Base-by-base conservation (phyloP, 331 rosid genomes). In the Acacia pycnantha region DNA sequence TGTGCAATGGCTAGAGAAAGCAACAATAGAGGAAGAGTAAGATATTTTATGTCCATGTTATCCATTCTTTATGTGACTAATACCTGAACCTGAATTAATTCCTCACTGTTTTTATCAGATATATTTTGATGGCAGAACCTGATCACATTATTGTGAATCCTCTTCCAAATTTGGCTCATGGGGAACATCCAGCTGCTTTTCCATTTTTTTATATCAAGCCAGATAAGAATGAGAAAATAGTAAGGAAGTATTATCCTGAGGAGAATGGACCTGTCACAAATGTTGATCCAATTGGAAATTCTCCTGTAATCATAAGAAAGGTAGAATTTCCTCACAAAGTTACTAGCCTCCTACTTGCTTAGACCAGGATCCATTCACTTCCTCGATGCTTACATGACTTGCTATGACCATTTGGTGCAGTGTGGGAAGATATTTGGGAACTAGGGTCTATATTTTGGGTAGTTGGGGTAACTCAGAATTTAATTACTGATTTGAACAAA, bases 1-100 rank as follows among this genome's bases (percentile, higher is more conserved):
- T 64, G 97, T 91, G 79, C 97, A 91, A 83, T 91, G 97, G 97
- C 87, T 91, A 61, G 87, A 90, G 79, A 91, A 88, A 85, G 88
- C 92, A 46, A 85, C 82, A 27, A 87, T 91, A 76, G 88, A 90
- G 85, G 97, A 90, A 90, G 90, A 91, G 97, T 90, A 85, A 81
- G 92, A 81, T 46, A 74, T 48, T 51, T 81, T 53, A 81, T 50
- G 51, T 61, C 41, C 46, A 37, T 19, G 65, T 58, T 13, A 15
- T 70, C 37, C 41, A 16, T 51, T 13, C 5, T 65, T 40, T 76
- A 16, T 41, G 44, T 82, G 71, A 33, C 8, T 46, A 43, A 51
- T 29, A 27, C 43, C 13, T 37, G 70, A 50, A 79, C 82, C 27
- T 40, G 29, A 43, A 41, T 64, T 79, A 65, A 46, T 13, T 44